Evolutionary conservation across 2,329 filamentous ascomycete genomes (phyloP), one percentile per base, ranked within the genome.

Genomic region (Phoma herbarum): DNA sequence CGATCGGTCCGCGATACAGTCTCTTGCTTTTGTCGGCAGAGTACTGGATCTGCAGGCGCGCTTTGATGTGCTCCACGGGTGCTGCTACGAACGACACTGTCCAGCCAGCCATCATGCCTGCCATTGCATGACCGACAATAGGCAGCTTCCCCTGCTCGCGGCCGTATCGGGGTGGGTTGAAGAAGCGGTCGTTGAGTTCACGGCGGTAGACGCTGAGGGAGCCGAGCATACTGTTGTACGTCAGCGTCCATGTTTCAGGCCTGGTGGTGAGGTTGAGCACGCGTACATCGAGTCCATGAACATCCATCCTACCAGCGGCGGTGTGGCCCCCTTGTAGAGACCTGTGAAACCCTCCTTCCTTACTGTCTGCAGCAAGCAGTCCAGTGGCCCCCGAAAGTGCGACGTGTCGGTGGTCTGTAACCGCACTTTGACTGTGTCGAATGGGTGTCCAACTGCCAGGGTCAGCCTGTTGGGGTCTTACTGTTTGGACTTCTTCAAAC

Each of bases 341-440:
- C 92, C 95, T 49, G 84, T 80, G 45, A 96, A 79, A 46, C 94
- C 94, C 78, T 99, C 95, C 74, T 93, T 90, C 60, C 90, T 87
- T 26, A 98, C 65, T 10, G 95, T 99, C 76, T 94, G 89, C 55
- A 90, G 77, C 10, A 97, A 81, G 74, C 95, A 98, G 77, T 97
- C 89, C 29, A 96, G 76, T 0, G 95, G 93, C 0, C 95, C 95
- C 63, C 83, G 84, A 83, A 99, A 99, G 68, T 91, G 92, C 1
- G 87, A 77, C 46, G 85, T 78, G 67, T 90, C 83, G 28, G 92
- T 92, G 2, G 94, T 98, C 77, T 99, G 95, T 18, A 99, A 83
- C 29, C 95, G 92, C 52, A 98, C 94, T 80, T 99, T 99, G 77
- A 99, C 87, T 0, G 95, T 98, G 79, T 99, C 95, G 80, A 99